Evolutionary conservation across 2,329 filamentous ascomycete species (phyloP).

Genomic region (Talaromyces amestolkiae): DNA sequence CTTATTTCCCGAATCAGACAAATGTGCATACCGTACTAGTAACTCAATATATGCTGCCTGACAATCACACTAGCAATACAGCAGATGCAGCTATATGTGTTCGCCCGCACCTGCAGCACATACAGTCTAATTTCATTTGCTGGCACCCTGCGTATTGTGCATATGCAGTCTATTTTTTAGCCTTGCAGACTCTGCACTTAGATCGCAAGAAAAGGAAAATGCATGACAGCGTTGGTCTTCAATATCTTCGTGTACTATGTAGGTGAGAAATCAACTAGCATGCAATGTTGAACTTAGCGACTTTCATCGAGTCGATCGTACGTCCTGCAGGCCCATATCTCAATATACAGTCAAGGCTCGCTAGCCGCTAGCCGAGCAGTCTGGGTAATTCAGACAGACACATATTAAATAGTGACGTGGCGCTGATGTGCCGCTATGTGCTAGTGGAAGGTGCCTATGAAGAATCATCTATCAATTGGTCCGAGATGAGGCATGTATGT

Average conservation of each 20-base stretch:
- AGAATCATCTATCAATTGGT: background rate
- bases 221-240: background rate
- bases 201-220: background rate
- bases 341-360: background rate
- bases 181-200: background rate
- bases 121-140: conserved; percentile 1
- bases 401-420: background rate
- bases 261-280: background rate
- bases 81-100: conserved; percentile 3
- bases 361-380: background rate
- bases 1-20: background rate
- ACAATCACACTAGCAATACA: background rate
- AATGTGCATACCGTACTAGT: background rate
- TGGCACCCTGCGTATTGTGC: conserved; percentile 2
- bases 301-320: background rate
- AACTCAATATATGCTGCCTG: background rate
- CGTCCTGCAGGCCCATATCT: background rate
- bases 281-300: background rate
- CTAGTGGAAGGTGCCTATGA: background rate
- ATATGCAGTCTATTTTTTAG: conserved; percentile 16
- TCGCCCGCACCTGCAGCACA: conserved; percentile 9
- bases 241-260: background rate
- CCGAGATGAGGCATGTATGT: no score
- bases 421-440: background rate
- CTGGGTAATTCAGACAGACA: background rate